These are phyloP conservation scores for Proliferodiscus dingleyae DNA, from an alignment of 2,329 filamentous ascomycete species.

Conservation along the genomic window DNA sequence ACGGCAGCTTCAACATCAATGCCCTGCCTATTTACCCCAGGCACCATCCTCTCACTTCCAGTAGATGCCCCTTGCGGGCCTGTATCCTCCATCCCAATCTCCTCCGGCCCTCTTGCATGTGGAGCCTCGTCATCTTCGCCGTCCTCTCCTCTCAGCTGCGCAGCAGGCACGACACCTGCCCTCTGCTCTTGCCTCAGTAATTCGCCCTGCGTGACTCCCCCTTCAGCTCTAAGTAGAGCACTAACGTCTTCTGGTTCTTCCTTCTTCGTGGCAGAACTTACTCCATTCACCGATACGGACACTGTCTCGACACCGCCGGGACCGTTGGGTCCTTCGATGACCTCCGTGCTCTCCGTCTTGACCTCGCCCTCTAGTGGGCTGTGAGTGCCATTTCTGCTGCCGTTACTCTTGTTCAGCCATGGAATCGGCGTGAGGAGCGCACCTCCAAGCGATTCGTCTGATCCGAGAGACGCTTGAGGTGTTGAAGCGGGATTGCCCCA, in stretches of 20 bases:
- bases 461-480: slow-evolving; percentile 53
- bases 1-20: slow-evolving; percentile 60
- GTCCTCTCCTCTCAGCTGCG: slow-evolving; percentile 44
- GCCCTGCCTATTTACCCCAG: slow-evolving; percentile 45
- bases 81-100: slow-evolving; percentile 81
- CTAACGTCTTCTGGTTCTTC: slow-evolving; percentile 14
- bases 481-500: slow-evolving; percentile 43
- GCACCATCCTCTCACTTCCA: slow-evolving; percentile 36
- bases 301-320: slow-evolving; percentile 77
- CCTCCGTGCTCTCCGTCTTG: slow-evolving; percentile 71
- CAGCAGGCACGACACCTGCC: slow-evolving; percentile 70
- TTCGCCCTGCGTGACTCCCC: slow-evolving; percentile 75
- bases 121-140: slow-evolving; percentile 61
- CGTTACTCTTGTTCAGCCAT: slow-evolving; percentile 59
- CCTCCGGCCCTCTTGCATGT: slow-evolving; percentile 77
- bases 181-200: slow-evolving; percentile 81
- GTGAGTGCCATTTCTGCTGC: slow-evolving; percentile 30
- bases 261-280: slow-evolving; percentile 44
- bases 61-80: slow-evolving; percentile 57
- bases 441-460: slow-evolving; percentile 84
- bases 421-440: slow-evolving; percentile 90
- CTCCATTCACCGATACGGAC: slow-evolving; percentile 67
- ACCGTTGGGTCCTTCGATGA: slow-evolving; percentile 76
- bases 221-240: slow-evolving; percentile 28
- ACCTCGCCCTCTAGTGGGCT: slow-evolving; percentile 53